Evolutionary conservation across 257 asterid species (phyloP).

Genomic region (Leonotis leonurus): DNA sequence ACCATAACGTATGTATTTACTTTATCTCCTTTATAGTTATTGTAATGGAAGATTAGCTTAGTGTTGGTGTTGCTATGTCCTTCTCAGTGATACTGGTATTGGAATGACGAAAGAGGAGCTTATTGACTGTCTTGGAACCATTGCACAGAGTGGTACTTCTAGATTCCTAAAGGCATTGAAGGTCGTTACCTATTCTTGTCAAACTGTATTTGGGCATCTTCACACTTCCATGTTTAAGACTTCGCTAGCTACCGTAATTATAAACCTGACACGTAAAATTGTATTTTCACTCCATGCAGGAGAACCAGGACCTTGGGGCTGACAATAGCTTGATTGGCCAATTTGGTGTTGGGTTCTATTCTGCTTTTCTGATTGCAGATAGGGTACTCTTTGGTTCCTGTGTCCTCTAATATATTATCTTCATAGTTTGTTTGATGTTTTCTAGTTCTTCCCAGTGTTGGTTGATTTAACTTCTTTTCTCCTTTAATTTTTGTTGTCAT

Average conservation of each 20-base stretch:
- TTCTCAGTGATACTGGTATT: slow-evolving; percentile 84
- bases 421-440: slow-evolving; percentile 4
- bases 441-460: neutral
- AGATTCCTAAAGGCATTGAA: slow-evolving; percentile 80
- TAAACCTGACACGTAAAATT: slow-evolving; percentile 6
- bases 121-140: slow-evolving; percentile 97
- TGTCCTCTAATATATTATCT: neutral
- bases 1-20: slow-evolving; percentile 56
- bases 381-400: slow-evolving; percentile 39
- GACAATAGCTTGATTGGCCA: slow-evolving; percentile 98
- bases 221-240: neutral
- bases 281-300: slow-evolving; percentile 33
- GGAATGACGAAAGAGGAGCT: slow-evolving; percentile 99
- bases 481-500: slow-evolving; percentile 5
- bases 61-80: neutral
- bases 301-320: slow-evolving; percentile 69
- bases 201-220: neutral
- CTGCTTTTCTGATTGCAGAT: slow-evolving; percentile 88
- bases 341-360: slow-evolving; percentile 97
- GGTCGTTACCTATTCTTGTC: slow-evolving; percentile 37
- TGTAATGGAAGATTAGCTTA: neutral
- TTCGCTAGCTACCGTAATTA: neutral
- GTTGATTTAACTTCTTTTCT: slow-evolving; percentile 6
- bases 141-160: slow-evolving; percentile 99
- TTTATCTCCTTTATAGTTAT: neutral